These are phyloP conservation scores for Diaporthe vaccinii DNA, from an alignment of 2,329 filamentous ascomycete species.

Conservation along the genomic window DNA sequence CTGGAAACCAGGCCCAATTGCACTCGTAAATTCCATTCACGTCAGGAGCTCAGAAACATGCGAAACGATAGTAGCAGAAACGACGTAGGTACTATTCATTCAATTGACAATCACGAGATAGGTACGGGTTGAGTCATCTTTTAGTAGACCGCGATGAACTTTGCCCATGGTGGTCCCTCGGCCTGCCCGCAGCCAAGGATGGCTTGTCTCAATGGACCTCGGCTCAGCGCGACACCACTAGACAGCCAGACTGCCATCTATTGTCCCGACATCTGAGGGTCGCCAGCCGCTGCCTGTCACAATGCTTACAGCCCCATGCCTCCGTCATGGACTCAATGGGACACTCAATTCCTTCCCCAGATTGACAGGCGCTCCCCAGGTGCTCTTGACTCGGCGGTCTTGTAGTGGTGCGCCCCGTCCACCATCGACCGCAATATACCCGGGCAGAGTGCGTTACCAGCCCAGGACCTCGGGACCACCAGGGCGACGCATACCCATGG, in stretches of 20 bases:
- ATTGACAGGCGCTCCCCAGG: neutral
- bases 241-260: neutral
- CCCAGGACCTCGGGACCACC: neutral
- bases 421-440: neutral
- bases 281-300: neutral
- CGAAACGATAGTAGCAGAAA: neutral
- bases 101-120: neutral
- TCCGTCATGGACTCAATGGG: constrained; percentile 2
- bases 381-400: neutral
- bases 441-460: neutral
- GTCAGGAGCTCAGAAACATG: too few relatives aligned
- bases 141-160: neutral
- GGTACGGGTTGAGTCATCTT: neutral
- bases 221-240: constrained; percentile 23
- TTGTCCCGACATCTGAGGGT: neutral
- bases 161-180: neutral
- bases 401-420: neutral
- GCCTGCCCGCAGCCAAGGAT: constrained; percentile 22
- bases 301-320: neutral
- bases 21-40: neutral
- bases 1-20: neutral
- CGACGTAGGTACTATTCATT: too few relatives aligned
- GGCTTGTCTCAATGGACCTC: constrained; percentile 31
- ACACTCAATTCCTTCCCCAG: neutral
- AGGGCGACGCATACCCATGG: neutral